phyloP scores from a whole-genome alignment of 1,284 basidiomycete genomes.

The Ganoderma lucidum region DNA sequence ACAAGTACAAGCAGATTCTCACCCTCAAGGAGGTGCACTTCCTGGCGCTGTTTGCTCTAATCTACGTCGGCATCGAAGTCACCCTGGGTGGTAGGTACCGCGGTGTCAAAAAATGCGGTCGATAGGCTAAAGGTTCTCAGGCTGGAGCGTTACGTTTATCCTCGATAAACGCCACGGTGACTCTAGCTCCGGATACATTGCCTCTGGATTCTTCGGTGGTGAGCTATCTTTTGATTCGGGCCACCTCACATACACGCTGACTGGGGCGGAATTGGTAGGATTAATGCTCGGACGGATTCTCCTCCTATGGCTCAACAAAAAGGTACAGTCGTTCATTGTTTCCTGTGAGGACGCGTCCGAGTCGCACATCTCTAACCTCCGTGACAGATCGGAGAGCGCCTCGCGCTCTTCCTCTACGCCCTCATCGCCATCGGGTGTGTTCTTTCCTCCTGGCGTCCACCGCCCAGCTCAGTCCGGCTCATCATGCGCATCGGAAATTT shows the following conservation, averaged over 20 bases:
- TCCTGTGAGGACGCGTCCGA: not conserved
- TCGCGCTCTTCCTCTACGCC: conserved; percentile 60
- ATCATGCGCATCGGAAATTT: no score
- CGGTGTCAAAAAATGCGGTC: not conserved
- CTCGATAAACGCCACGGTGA: conserved; percentile 45
- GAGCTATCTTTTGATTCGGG: not conserved
- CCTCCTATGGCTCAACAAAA: conserved; percentile 66
- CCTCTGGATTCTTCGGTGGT: conserved; percentile 47
- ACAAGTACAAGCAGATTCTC: conserved; percentile 63
- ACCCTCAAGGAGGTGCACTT: conserved; percentile 59
- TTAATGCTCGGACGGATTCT: conserved; percentile 63
- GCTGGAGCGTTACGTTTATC: conserved; percentile 39
- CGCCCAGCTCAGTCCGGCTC: not conserved
- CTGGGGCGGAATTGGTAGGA: conserved; percentile 42
- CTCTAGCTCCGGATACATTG: conserved; percentile 45
- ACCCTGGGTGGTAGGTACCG: conserved; percentile 61
- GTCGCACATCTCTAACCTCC: not conserved
- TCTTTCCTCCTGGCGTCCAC: not conserved
- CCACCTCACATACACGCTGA: not conserved
- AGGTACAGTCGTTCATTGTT: conserved; percentile 42
- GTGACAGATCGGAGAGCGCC: conserved; percentile 59
- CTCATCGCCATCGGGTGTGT: conserved; percentile 59
- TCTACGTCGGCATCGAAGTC: conserved; percentile 75
- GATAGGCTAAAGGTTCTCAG: not conserved
- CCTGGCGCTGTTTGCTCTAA: conserved; percentile 66